phyloP scores from a whole-genome alignment of 2,329 filamentous ascomycete species.

The Fusarium zealandicum region DNA sequence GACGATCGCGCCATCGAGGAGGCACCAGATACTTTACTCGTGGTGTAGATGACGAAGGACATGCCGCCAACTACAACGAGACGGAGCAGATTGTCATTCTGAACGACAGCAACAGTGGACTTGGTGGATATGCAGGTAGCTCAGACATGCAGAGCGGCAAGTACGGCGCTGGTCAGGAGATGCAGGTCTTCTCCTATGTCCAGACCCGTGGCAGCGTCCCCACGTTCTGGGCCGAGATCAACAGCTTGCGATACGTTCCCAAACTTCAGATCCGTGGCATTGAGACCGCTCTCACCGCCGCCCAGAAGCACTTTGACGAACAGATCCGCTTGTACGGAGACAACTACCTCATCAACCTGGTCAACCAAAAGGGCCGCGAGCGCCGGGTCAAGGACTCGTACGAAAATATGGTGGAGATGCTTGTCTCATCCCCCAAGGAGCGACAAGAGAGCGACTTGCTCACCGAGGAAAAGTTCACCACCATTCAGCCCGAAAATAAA shows the following conservation, averaged over 20 bases:
- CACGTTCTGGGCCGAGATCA: conserved; percentile 95
- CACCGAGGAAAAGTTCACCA: conserved; percentile 81
- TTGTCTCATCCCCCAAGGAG: conserved; percentile 75
- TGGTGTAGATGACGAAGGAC: conserved; percentile 89
- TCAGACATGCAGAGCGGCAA: conserved; percentile 78
- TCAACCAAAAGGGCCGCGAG: conserved; percentile 95
- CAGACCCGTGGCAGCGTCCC: conserved; percentile 97
- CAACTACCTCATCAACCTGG: conserved; percentile 95
- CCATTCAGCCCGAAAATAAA: conserved; percentile 70
- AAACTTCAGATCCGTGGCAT: conserved; percentile 87
- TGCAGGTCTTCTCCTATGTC: conserved; percentile 91
- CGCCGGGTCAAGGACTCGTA: conserved; percentile 90
- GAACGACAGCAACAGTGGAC: conserved; percentile 78
- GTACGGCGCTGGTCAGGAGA: conserved; percentile 71
- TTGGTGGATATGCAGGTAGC: conserved; percentile 82
- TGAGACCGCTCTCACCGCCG: conserved; percentile 79
- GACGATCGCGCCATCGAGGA: conserved; percentile 85
- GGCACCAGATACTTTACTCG: conserved; percentile 96
- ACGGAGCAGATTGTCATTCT: conserved; percentile 92
- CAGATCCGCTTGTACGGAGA: conserved; percentile 94
- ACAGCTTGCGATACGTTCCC: conserved; percentile 89
- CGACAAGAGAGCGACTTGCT: conserved; percentile 68
- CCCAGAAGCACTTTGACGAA: conserved; percentile 88
- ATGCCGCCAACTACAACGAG: conserved; percentile 99
- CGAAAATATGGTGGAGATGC: conserved; percentile 82